These are phyloP conservation scores for Penicillium egyptiacum DNA, from an alignment of 495 filamentous ascomycete species.

Conservation along the genomic window DNA sequence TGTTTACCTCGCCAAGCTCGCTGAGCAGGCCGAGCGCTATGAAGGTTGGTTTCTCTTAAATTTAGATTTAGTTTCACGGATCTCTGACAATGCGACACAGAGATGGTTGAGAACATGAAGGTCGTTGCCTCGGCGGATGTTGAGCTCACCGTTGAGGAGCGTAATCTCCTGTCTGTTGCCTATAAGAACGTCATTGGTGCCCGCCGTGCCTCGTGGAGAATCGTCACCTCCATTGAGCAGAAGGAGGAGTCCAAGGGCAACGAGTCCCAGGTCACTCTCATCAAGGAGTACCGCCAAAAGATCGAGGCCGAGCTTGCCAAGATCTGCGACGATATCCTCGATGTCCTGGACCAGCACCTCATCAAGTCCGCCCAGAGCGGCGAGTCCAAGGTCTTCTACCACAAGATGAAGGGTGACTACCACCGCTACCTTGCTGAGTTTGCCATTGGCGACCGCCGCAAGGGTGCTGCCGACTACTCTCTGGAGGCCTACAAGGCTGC, in stretches of 20 bases:
- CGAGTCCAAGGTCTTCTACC: conserved; percentile 99
- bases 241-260: conserved; percentile 99
- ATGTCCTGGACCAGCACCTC: conserved; percentile 92
- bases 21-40: conserved; percentile 99
- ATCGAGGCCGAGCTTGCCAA: conserved; percentile 98
- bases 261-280: conserved; percentile 83
- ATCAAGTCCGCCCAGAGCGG: conserved; percentile 95
- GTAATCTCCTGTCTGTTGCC: conserved; percentile 97
- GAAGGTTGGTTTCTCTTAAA: conserved; percentile 69
- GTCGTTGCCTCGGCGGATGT: conserved; percentile 91
- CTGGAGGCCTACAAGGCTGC: conserved; percentile 98
- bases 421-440: conserved; percentile 99
- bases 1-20: conserved; percentile 99
- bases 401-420: conserved; percentile 99
- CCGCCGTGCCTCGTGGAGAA: conserved; percentile 98
- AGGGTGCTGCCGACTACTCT: conserved; percentile 92
- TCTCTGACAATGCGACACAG: conserved; percentile 50
- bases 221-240: conserved; percentile 99
- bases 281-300: conserved; percentile 99
- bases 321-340: conserved; percentile 98
- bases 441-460: conserved; percentile 95
- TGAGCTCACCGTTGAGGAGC: conserved; percentile 98
- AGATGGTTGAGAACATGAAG: conserved; percentile 99
- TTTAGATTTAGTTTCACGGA: neutral
- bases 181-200: conserved; percentile 99